Evolutionary conservation across 331 rosid genomes (phyloP), one percentile per base, ranked within the genome.

Genomic region (Saraca asoca): DNA sequence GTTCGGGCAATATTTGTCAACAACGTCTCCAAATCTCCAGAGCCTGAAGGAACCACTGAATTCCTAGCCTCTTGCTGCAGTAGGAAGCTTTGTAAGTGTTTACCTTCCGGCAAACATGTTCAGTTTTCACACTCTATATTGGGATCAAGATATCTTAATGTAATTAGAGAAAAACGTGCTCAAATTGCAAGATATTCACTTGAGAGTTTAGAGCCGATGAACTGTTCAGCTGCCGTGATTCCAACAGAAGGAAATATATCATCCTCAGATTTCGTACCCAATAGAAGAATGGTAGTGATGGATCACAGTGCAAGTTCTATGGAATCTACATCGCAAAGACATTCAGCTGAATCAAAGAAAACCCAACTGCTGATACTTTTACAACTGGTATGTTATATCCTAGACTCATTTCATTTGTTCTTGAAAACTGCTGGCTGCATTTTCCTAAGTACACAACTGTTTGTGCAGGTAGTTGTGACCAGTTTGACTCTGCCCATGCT

Each of bases 141-240:
- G 52, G 91, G 85, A 54, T 90, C 96, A 0, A 73, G 77, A 64
- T 90, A 90, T 72, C 90, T 90, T 14, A 65, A 55, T 5, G 90
- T 76, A 48, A 73, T 83, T 64, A 95, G 82, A 75, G 95, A 85
- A 15, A 78, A 82, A 51, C 87, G 87, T 14, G 82, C 85, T 45
- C 88, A 87, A 56, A 72, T 87, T 61, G 90, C 90, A 51, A 75
- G 73, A 60, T 80, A 78, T 80, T 73, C 96, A 1, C 75, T 85
- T 20, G 88, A 81, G 59, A 80, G 73, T 64, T 56, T 78, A 1
- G 84, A 81, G 41, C 78, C 65, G 6, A 43, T 70, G 7, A 61
- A 82, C n/a, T 62, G 59, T 66, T 75, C 82, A 15, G 68, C 76
- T 19, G 39, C 80, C n/a, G 31, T 71, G 9, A 51, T 24, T 31